Evolutionary conservation across 116 monocot species (phyloP).

Genomic region (Posidonia oceanica): DNA sequence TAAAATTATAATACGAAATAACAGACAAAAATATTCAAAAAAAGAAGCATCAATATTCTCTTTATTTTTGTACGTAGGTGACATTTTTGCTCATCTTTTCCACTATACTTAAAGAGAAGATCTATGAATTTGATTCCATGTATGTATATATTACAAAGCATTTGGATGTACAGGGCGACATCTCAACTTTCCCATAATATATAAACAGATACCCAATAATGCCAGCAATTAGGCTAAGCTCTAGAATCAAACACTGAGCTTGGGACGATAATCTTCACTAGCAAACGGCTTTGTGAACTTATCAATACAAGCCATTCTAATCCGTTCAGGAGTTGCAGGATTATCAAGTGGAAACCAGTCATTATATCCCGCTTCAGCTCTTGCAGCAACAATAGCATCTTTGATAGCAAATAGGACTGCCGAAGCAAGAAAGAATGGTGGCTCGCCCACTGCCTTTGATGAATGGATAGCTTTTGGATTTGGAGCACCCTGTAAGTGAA

Average conservation of each 20-base stretch:
- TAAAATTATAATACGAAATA: too few species aligned
- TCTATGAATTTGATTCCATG: too few species aligned
- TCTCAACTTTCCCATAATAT: too few species aligned
- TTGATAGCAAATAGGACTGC: conserved; percentile 85
- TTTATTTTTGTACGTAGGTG: too few species aligned
- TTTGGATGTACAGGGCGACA: too few species aligned
- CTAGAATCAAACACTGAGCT: conserved; percentile 64
- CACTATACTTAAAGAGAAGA: too few species aligned
- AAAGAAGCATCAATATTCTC: too few species aligned
- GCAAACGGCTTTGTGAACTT: conserved; percentile 60
- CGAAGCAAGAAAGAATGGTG: conserved; percentile 90
- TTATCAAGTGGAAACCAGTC: conserved; percentile 90
- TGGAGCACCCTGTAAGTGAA: conserved; percentile 41
- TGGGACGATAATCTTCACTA: conserved; percentile 39
- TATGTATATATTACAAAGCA: too few species aligned
- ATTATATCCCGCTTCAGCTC: conserved; percentile 58
- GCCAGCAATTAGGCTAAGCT: too few species aligned
- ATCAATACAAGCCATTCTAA: conserved; percentile 94
- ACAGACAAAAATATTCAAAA: too few species aligned
- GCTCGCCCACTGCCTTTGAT: conserved; percentile 95
- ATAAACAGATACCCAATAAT: too few species aligned
- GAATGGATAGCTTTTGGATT: conserved; percentile 93
- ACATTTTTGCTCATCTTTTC: too few species aligned
- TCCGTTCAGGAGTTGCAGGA: conserved; percentile 93
- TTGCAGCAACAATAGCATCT: conserved; percentile 76